Conservation (phyloP, 495 filamentous ascomycete genomes). For the Xylaria scruposa region DNA sequence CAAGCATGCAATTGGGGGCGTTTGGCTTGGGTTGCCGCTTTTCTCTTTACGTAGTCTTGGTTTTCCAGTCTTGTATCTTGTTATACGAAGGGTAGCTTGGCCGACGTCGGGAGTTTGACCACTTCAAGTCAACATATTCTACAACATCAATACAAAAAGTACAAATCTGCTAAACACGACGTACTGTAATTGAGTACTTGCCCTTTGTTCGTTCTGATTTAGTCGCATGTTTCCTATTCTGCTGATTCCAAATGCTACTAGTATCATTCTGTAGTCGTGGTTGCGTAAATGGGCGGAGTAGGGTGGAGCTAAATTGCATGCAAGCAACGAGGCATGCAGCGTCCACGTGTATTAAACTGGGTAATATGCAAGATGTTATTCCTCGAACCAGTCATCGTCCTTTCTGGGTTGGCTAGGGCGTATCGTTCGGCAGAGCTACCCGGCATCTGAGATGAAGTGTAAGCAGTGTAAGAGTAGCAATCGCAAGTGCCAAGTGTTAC, state of each 20-base stretch:
- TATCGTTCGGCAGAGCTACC: neutral
- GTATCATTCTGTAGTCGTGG: neutral
- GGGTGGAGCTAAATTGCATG: neutral
- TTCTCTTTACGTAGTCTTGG: constrained; percentile 8
- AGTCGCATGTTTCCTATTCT: neutral
- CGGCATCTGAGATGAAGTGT: neutral
- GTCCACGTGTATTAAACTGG: neutral
- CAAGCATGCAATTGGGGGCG: neutral
- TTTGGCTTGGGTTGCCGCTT: neutral
- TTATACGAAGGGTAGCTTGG: neutral
- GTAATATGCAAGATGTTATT: neutral
- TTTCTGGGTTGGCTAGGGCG: neutral
- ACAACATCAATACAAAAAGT: neutral
- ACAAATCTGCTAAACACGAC: neutral
- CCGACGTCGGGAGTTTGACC: too few species aligned
- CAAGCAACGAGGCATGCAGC: neutral
- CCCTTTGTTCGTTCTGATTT: neutral
- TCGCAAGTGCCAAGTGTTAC: neutral
- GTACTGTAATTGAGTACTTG: neutral
- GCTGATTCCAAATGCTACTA: neutral
- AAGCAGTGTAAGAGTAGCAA: neutral
- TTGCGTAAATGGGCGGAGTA: neutral
- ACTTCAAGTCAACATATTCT: neutral
- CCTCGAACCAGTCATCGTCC: neutral
- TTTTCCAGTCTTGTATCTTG: neutral